These are phyloP conservation scores for Cercophora samala DNA, from an alignment of 495 filamentous ascomycete species.

Conservation along the genomic window DNA sequence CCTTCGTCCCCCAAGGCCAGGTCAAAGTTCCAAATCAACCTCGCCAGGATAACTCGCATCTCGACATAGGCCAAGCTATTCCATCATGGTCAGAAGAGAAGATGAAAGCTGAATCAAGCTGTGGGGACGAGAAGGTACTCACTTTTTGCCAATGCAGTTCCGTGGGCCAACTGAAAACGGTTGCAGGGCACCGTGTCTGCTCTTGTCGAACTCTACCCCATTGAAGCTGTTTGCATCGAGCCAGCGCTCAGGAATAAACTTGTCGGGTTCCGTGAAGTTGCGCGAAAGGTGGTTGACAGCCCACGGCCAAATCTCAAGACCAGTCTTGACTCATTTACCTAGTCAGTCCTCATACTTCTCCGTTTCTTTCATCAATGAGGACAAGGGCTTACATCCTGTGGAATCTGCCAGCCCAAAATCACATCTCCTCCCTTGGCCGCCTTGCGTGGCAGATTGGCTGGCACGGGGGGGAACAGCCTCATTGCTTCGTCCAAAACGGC, in stretches of 20 bases:
- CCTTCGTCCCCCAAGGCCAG: slow-evolving; percentile 38
- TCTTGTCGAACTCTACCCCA: slow-evolving; percentile 41
- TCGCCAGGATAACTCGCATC: slow-evolving; percentile 48
- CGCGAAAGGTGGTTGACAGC: slow-evolving; percentile 40
- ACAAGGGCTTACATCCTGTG: slow-evolving; percentile 34
- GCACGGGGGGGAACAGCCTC: slow-evolving; percentile 54
- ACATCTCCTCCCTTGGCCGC: slow-evolving; percentile 43
- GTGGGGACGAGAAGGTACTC: not conserved
- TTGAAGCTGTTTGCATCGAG: slow-evolving; percentile 29
- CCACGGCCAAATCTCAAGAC: slow-evolving; percentile 48
- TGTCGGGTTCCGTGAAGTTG: slow-evolving; percentile 47
- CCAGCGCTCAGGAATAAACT: slow-evolving; percentile 53
- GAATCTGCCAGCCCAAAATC: slow-evolving; percentile 45
- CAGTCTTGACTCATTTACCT: slow-evolving; percentile 41
- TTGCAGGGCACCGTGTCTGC: slow-evolving; percentile 40
- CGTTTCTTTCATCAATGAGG: slow-evolving; percentile 7
- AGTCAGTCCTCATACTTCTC: not conserved
- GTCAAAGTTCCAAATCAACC: slow-evolving; percentile 51
- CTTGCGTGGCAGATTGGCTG: slow-evolving; percentile 38
- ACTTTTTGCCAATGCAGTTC: slow-evolving; percentile 51
- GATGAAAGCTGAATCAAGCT: not conserved
- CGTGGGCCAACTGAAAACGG: slow-evolving; percentile 49
- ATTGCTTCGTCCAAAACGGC: slow-evolving; percentile 57
- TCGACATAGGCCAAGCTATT: slow-evolving; percentile 36
- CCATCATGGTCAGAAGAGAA: slow-evolving; percentile 5